Base-by-base conservation (phyloP, 1,139 yeast genomes). In the Eremothecium gossypii region DNA sequence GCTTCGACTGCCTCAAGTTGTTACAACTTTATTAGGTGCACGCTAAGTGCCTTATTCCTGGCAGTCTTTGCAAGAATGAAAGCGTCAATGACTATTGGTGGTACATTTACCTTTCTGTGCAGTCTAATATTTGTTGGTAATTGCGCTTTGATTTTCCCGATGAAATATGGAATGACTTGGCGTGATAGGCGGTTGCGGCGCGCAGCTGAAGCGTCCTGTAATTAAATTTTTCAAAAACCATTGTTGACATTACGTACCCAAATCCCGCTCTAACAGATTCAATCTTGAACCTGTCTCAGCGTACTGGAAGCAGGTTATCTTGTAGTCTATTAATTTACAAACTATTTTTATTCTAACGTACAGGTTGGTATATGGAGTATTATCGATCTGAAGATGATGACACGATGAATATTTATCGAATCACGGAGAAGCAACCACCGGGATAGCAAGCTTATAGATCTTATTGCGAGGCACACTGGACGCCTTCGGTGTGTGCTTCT, bases 401-500 rank as follows among this genome's bases (percentile, higher is more conserved):
- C 35, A 13, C 35, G 12, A 32, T 32, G 13, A 14, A 14, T 11
- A 13, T 32, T 14, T 32, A 32, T 32, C 35, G 20, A 11, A 32
- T 17, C 17, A 32, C 12, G 13, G n/a, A 11, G 17, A 11, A 11
- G 20, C 12, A 13, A 13, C n/a, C 35, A n/a, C 12, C 20, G n/a
- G 20, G 20, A 32, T 12, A 32, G 35, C 13, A 32, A 14, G 35
- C 20, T n/a, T 11, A 32, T 3, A 14, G 29, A 34, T 14, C 37
- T 41, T 33, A 83, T 70, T 83, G 93, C 57, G 86, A 79, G 53
- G 89, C 89, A 77, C 93, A 83, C 73, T 83, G 93, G 49, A 83
- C 93, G 65, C 89, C 89, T 51, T 81, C 83, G 47, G 77, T 81
- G 32, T 54, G 57, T 26, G 74, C 82, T 46, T 77, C 86, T 51